Conservation (phyloP, 2,329 filamentous ascomycete genomes). For the Colletotrichum paranaense region DNA sequence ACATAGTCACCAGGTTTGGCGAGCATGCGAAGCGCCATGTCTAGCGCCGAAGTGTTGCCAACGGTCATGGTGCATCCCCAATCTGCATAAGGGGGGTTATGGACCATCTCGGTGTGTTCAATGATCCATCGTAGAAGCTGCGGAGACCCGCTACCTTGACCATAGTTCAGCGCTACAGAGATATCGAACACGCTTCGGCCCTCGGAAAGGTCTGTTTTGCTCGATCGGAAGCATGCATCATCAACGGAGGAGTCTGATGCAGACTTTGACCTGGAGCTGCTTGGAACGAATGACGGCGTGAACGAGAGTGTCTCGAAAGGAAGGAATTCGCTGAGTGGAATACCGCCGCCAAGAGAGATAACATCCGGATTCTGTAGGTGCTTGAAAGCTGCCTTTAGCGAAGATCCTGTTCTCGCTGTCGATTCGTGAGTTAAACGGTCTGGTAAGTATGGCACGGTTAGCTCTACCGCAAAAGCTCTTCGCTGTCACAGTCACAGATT, state of each 20-base stretch:
- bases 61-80: conserved; percentile 74
- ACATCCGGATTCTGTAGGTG: conserved; percentile 1
- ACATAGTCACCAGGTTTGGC: background rate
- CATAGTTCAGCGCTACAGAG: conserved; percentile 76
- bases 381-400: conserved; percentile 5
- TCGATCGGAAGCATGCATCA: background rate
- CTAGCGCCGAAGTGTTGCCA: background rate
- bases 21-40: background rate
- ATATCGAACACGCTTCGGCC: conserved; percentile 15
- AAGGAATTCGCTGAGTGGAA: background rate
- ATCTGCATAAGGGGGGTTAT: conserved; percentile 78
- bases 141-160: conserved; percentile 76
- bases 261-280: background rate
- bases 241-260: background rate
- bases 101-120: conserved; percentile 81
- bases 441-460: background rate
- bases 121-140: conserved; percentile 78
- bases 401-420: background rate
- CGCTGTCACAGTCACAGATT: background rate
- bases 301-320: conserved; percentile 1
- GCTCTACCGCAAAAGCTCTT: background rate
- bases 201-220: background rate
- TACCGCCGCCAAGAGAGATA: conserved; percentile 7
- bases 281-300: background rate
- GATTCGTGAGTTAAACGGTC: background rate